phyloP scores from a whole-genome alignment of 331 rosid species.

The Acacia pycnantha region DNA sequence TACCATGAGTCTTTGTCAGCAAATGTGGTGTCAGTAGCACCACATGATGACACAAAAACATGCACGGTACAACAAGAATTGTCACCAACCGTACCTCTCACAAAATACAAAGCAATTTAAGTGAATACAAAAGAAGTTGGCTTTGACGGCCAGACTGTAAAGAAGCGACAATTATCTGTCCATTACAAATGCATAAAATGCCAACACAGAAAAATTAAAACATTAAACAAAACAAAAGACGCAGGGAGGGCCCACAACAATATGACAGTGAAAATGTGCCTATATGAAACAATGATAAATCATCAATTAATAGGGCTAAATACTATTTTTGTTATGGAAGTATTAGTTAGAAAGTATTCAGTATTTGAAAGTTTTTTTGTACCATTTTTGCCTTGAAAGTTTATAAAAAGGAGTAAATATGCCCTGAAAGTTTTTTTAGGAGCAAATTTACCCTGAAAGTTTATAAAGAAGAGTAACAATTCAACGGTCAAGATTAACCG shows the following conservation, averaged over 20 bases:
- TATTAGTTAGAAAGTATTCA: too few species aligned
- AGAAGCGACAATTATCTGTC: conserved; percentile 37
- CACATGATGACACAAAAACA: background rate
- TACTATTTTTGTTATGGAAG: too few species aligned
- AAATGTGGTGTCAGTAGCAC: background rate
- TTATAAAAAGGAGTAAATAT: too few species aligned
- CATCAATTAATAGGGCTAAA: too few species aligned
- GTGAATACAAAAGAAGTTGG: background rate
- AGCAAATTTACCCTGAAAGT: too few species aligned
- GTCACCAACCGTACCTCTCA: conserved; percentile 9
- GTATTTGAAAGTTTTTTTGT: too few species aligned
- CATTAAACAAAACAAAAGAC: background rate
- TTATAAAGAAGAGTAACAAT: too few species aligned
- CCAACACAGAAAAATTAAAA: background rate
- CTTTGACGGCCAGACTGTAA: conserved; percentile 50
- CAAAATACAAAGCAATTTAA: background rate
- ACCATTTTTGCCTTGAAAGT: too few species aligned
- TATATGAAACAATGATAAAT: background rate
- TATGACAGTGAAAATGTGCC: background rate
- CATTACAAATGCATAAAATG: conserved; percentile 3
- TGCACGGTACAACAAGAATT: background rate
- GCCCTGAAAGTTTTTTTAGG: too few species aligned
- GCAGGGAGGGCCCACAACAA: background rate
- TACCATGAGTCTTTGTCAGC: background rate
- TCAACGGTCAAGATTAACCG: too few species aligned